Base-by-base conservation (phyloP, 176 grass and related monocot species). In the Secale cereale region DNA sequence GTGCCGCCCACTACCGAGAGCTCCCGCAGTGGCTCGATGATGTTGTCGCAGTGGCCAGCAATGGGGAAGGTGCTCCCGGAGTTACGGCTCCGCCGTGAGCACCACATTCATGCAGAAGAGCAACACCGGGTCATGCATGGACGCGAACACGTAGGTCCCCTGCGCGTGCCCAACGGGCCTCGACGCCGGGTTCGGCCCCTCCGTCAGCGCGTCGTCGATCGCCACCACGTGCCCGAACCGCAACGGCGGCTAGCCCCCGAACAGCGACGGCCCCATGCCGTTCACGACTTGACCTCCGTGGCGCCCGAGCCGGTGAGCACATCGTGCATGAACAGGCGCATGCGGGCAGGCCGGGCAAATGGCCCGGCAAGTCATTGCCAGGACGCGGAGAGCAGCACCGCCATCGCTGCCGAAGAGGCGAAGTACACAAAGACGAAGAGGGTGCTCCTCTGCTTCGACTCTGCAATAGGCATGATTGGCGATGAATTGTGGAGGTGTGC, bases 1-100 rank as follows among this genome's bases (percentile, higher is more conserved):
- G 84, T 70, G 65, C 74, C 83, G 74, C 83, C 83, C 3, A 78
- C 83, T 15, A 85, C 74, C 4, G 75, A 15, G 5, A 77, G 50
- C 75, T 77, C 75, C 29, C 52, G 28, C 52, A 77, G 16, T 19
- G 75, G 61, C 16, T 5, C 62, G 9, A 22, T 10, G 26, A 50
- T 30, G 40, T 67, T 29, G 78, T 81, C 78, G 40, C 27, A n/a
- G n/a, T n/a, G 61, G 36, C 78, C 62, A 9, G 32, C 28, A 5
- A 81, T 40, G 37, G 61, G 2, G 26, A 81, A 19, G 23, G 62
- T 66, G 62, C 78, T 81, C 26, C 78, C 40, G 19, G 10, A 8
- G 40, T 81, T n/a, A 81, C 0, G 78, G 78, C 61, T 62, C 78
- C 16, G 10, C 39, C 2, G 40, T n/a, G 26, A 66, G 59, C 78